Evolutionary conservation across 116 monocot species (phyloP).

Genomic region (Papilionanthe hybrid): DNA sequence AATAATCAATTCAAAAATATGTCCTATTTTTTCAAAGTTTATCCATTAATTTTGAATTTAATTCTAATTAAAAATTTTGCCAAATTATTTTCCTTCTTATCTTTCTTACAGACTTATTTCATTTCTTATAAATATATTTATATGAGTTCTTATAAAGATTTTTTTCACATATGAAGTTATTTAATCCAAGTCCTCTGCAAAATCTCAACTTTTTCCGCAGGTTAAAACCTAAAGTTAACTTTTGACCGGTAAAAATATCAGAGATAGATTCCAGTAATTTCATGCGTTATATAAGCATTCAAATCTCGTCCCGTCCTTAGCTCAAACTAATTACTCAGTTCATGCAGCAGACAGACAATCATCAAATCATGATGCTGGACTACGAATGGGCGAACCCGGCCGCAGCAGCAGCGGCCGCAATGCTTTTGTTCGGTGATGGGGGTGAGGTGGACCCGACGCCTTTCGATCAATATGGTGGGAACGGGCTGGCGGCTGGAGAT

Average conservation of each 20-base stretch:
- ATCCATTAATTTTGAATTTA: too few species aligned
- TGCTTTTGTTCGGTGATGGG: constrained; percentile 24
- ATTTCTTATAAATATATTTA: neutral
- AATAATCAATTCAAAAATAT: too few species aligned
- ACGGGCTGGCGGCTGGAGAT: neutral
- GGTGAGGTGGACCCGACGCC: neutral
- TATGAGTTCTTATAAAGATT: neutral
- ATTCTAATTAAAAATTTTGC: neutral
- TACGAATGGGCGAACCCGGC: constrained; percentile 33
- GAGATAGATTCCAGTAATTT: neutral
- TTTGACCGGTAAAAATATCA: neutral
- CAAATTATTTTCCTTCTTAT: neutral
- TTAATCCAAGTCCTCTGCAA: neutral
- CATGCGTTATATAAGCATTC: constrained; percentile 1
- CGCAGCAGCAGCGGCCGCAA: constrained; percentile 22
- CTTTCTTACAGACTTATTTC: too few species aligned
- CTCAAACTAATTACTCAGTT: neutral
- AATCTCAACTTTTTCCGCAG: neutral
- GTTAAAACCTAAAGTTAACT: neutral
- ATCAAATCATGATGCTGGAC: constrained; percentile 21
- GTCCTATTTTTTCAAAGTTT: too few species aligned
- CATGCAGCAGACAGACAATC: neutral
- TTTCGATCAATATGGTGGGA: constrained; percentile 5
- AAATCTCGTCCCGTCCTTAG: neutral
- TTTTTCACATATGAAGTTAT: neutral